phyloP scores from a whole-genome alignment of 805 yeast species.

The Saccharomyces paradoxus region DNA sequence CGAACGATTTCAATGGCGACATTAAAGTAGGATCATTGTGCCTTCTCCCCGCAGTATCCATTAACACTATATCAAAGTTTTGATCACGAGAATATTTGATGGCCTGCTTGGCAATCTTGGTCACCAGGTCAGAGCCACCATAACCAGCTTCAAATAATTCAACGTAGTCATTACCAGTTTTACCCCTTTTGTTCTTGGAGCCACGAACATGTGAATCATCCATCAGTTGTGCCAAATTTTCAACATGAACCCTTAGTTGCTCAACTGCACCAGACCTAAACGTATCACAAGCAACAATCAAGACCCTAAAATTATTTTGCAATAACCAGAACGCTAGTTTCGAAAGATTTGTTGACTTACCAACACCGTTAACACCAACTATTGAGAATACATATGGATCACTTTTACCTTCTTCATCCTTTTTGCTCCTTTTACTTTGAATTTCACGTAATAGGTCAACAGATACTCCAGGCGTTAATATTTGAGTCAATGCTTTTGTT shows the following conservation, averaged over 20 bases:
- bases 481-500: constrained; percentile 55
- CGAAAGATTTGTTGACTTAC: constrained; percentile 91
- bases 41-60: constrained; percentile 97
- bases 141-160: constrained; percentile 91
- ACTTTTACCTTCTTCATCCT: constrained; percentile 21
- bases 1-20: constrained; percentile 93
- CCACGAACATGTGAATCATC: constrained; percentile 35
- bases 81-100: constrained; percentile 67
- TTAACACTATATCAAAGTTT: constrained; percentile 73
- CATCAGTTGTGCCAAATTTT: constrained; percentile 64
- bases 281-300: constrained; percentile 95
- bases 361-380: constrained; percentile 97
- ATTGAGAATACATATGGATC: constrained; percentile 91
- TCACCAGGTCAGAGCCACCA: constrained; percentile 92
- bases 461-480: constrained; percentile 86
- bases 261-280: constrained; percentile 99
- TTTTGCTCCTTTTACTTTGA: constrained; percentile 34
- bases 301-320: constrained; percentile 77
- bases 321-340: constrained; percentile 92
- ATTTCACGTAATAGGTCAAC: constrained; percentile 80
- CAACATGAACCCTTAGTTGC: constrained; percentile 88
- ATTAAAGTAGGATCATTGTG: constrained; percentile 89
- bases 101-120: constrained; percentile 86
- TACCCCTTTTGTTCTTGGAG: constrained; percentile 31
- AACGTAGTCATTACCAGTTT: constrained; percentile 36